Base-by-base conservation (phyloP, 805 yeast genomes). In the Blastobotrys peoriensis region DNA sequence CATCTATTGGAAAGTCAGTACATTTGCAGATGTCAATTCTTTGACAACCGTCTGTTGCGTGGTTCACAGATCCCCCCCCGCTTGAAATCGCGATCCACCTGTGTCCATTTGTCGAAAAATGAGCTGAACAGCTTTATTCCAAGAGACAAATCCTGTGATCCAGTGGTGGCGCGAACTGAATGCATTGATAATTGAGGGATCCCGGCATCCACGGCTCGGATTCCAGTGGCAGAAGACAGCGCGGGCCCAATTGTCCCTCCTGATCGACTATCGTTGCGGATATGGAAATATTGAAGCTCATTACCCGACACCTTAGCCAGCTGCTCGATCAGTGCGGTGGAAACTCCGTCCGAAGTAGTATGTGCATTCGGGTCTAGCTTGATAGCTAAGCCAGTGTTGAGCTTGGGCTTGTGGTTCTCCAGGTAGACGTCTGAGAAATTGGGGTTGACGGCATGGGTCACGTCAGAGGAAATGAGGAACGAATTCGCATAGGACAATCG, bases 161-260 rank as follows among this genome's bases (percentile, higher is more conserved):
- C 95, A 23, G 81, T 74, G 10, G 88, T 74, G 21, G 93, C 94
- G 56, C 95, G 74, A 54, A 86, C 82, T 35, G 87, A 80, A 65
- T 86, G 95, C 95, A 86, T 86, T 2, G 91, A 76, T 55, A 83
- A 70, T 65, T 86, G 94, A 2, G 94, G 79, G 54, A 86, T 81
- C 45, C 95, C 95, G 47, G 85, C 63, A 56, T 86, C 95, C 45
- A 84, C 76, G 36, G 91, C 82, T 57, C 65, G 54, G 23, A 64
- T 47, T 10, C 76, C 76, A 58, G 62, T 55, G 33, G 57, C 57
- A 4, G 64, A 45, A 13, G 65, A 53, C 4, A 69, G 55, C 49
- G 69, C 57, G 60, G 81, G 95, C 0, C 96, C 96, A 59, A 87
- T 85, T 21, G 95, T 86, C 33, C 94, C 94, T 25, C 96, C 96